phyloP scores from a whole-genome alignment of 73 alveolate genomes.

The Diophrys sp. region DNA sequence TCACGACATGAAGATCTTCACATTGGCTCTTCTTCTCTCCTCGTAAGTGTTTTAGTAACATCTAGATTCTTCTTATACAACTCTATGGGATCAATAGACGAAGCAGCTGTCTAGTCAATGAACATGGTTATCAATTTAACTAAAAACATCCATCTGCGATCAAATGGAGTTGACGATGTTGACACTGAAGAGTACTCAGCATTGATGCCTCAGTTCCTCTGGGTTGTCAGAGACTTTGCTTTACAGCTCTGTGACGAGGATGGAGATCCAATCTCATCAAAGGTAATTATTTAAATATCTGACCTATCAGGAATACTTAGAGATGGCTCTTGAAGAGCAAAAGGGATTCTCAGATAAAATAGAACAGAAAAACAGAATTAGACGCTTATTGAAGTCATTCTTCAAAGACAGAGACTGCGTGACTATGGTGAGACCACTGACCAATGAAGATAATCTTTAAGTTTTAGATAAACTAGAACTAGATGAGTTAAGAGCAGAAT shows the following conservation, averaged over 20 bases:
- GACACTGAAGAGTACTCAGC: constrained; percentile 90
- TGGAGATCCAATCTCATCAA: constrained; percentile 85
- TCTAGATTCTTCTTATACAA: constrained; percentile 87
- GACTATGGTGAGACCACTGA: constrained; percentile 95
- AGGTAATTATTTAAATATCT: too few species aligned
- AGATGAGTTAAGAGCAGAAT: constrained; percentile 89
- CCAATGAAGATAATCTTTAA: constrained; percentile 90
- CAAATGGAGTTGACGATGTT: constrained; percentile 65
- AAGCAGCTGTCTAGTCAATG: constrained; percentile 84
- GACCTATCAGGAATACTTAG: constrained; percentile 97
- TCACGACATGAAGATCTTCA: constrained; percentile 70
- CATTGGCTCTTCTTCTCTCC: constrained; percentile 81
- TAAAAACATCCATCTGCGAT: constrained; percentile 77
- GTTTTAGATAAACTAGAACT: constrained; percentile 76
- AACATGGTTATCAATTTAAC: constrained; percentile 86
- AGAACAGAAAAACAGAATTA: constrained; percentile 90
- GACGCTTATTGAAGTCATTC: constrained; percentile 85
- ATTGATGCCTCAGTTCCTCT: constrained; percentile 93
- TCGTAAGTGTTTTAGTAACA: constrained; percentile 55
- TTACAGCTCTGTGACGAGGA: constrained; percentile 79
- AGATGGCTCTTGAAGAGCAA: constrained; percentile 79
- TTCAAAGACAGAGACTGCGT: constrained; percentile 96
- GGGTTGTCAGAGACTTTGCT: constrained; percentile 98
- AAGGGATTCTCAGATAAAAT: constrained; percentile 67
- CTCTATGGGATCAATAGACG: constrained; percentile 95